phyloP scores from a whole-genome alignment of 2,329 filamentous ascomycete genomes.

The Apiospora malaysiana region DNA sequence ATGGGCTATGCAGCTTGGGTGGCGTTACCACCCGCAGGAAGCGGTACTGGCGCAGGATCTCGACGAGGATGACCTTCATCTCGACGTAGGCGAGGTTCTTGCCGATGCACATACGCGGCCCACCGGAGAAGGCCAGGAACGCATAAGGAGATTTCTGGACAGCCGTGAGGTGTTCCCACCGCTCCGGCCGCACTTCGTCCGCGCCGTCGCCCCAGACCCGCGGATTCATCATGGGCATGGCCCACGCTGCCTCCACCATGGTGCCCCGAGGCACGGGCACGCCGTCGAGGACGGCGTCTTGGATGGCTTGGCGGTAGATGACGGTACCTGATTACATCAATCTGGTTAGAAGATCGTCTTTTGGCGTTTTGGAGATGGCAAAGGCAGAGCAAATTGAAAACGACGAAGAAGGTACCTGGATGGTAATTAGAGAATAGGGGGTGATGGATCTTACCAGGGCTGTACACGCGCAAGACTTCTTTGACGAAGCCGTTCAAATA shows the following conservation, averaged over 20 bases:
- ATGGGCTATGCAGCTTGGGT: background rate
- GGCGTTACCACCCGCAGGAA: constrained; percentile 31
- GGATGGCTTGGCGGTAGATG: constrained; percentile 31
- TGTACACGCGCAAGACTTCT: constrained; percentile 42
- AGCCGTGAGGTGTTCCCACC: constrained; percentile 31
- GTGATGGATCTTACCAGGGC: constrained; percentile 35
- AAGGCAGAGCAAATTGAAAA: background rate
- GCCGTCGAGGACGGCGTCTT: constrained; percentile 33
- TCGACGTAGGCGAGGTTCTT: constrained; percentile 32
- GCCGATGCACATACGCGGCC: constrained; percentile 37
- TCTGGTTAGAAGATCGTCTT: background rate
- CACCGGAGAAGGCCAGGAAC: constrained; percentile 36
- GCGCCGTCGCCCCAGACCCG: constrained; percentile 34
- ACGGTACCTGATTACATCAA: background rate
- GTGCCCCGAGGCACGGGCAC: constrained; percentile 35
- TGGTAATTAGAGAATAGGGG: too few relatives aligned
- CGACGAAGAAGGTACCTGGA: too few relatives aligned
- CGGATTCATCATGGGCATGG: constrained; percentile 27
- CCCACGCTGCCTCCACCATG: constrained; percentile 32
- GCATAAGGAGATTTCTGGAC: constrained; percentile 38
- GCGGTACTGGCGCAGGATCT: constrained; percentile 31
- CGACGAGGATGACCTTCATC: constrained; percentile 35
- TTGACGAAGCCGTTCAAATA: constrained; percentile 44
- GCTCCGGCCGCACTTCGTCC: constrained; percentile 30
- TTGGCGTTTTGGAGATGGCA: too few relatives aligned